A percentile compares a stretch with the other conserved stretches of the same genome.
Conservation (phyloP, 495 filamentous ascomycete genomes). For the Talaromyces adpressus region DNA sequence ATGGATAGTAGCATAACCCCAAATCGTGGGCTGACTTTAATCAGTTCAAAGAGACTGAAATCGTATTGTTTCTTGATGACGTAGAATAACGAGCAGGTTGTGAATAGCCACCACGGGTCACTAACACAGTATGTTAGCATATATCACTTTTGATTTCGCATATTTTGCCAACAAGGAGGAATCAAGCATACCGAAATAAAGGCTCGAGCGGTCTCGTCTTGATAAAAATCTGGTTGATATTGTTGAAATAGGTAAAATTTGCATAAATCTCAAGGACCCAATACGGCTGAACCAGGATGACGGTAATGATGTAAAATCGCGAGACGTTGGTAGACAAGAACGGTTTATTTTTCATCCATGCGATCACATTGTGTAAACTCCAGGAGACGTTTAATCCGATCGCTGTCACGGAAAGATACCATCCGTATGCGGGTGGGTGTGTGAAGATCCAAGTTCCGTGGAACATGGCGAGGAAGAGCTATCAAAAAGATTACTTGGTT, state of each 20-base stretch:
- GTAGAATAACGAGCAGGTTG: slow-evolving; percentile 41
- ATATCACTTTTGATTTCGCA: too few species aligned
- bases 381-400: slow-evolving; percentile 40
- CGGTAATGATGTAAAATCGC: slow-evolving; percentile 32
- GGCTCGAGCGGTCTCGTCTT: slow-evolving; percentile 46
- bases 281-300: slow-evolving; percentile 34
- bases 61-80: slow-evolving; percentile 48
- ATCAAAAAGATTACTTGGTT: neutral
- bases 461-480: slow-evolving; percentile 13
- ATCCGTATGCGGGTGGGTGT: slow-evolving; percentile 35
- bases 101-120: slow-evolving; percentile 58
- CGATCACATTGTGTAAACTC: slow-evolving; percentile 41
- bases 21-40: slow-evolving; percentile 46
- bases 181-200: slow-evolving; percentile 32
- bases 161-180: too few species aligned
- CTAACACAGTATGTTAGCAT: slow-evolving; percentile 15
- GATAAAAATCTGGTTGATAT: slow-evolving; percentile 42
- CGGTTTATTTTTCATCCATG: slow-evolving; percentile 42
- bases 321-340: slow-evolving; percentile 24
- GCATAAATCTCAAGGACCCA: slow-evolving; percentile 43
- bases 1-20: slow-evolving; percentile 49
- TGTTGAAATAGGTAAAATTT: slow-evolving; percentile 43
- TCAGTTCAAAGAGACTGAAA: slow-evolving; percentile 40
- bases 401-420: slow-evolving; percentile 39
- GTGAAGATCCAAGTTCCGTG: slow-evolving; percentile 42